Base-by-base conservation (phyloP, 2,329 filamentous ascomycete species). In the Venturia oleaginea region DNA sequence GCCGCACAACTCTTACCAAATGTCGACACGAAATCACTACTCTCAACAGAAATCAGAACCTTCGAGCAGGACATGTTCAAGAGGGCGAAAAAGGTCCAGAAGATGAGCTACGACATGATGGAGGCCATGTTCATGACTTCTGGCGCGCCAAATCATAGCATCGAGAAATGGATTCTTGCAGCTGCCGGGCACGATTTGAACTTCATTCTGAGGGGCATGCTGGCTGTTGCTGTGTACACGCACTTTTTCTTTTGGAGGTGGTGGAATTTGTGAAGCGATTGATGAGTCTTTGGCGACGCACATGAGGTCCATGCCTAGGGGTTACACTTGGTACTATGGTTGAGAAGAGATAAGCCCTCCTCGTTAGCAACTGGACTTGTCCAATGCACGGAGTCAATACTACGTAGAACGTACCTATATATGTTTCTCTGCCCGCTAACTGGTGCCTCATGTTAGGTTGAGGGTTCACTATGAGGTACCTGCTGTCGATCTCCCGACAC, bases 11-110 rank as follows among this genome's bases (percentile, higher is more conserved):
- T 6, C 6, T 34, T 22, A 8, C 19, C 30, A 32, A 7, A 46
- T 15, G 22, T 32, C n/a, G 37, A 37, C 15, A 40, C 34, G 10
- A 51, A 13, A n/a, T 27, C 27, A 19, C 5, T 34, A 30, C 40
- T 61, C 34, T 27, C 38, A n/a, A 55, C 27, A 2, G 55, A 27
- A 8, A 32, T 61, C 19, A 61, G 34, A 32, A 38, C 8, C 8
- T 66, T 59, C 59, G 65, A 65, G 42, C 48, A 65, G 22, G 62
- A 61, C 27, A 66, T 66, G 65, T 66, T 66, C 43, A 22, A 37
- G 37, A 42, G 65, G 27, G 62, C 62, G 15, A 60, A 32, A 8
- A 48, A 32, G 30, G 42, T 57, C 4, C 61, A 65, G 51, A 13
- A 63, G 22, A 59, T 17, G 32, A 65, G 62, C 22, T 30, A 15